A percentile compares a stretch with the other conserved stretches of the same genome.
These are phyloP conservation scores for Fusarium continuum DNA, from an alignment of 2,329 filamentous ascomycete species.

Conservation along the genomic window DNA sequence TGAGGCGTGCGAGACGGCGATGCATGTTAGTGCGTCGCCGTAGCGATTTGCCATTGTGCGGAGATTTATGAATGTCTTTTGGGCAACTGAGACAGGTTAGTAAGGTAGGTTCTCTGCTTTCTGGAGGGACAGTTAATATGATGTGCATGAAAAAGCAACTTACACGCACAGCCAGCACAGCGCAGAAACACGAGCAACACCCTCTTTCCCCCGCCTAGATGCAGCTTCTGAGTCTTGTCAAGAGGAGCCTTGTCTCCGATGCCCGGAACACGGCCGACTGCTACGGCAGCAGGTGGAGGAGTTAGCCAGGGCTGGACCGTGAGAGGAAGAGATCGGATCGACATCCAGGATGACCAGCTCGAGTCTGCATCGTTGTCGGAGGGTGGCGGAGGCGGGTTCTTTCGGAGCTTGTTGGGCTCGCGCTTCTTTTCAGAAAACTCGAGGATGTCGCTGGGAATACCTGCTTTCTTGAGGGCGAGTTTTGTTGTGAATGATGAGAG, in stretches of 20 bases:
- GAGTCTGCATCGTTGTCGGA: conserved; percentile 42
- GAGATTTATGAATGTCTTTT: conserved; percentile 65
- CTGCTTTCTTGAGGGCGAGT: conserved; percentile 65
- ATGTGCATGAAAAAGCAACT: conserved; percentile 32
- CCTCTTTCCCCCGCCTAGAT: conserved; percentile 55
- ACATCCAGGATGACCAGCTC: conserved; percentile 60
- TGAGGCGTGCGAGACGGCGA: conserved; percentile 69
- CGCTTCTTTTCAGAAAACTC: conserved; percentile 46
- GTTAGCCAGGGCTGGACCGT: conserved; percentile 64
- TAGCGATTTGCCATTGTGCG: conserved; percentile 64
- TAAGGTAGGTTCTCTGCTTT: neutral
- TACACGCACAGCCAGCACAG: conserved; percentile 66
- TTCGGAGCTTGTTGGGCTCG: conserved; percentile 48
- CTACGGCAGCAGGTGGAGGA: conserved; percentile 60
- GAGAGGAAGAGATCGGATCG: conserved; percentile 59
- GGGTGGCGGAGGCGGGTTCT: conserved; percentile 42
- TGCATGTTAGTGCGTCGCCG: conserved; percentile 59
- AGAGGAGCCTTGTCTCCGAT: conserved; percentile 59
- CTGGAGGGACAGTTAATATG: neutral
- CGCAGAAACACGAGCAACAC: conserved; percentile 62
- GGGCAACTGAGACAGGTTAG: conserved; percentile 54
- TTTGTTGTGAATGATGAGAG: conserved; percentile 66
- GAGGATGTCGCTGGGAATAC: conserved; percentile 61
- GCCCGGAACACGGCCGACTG: conserved; percentile 56
- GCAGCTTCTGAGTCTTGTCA: conserved; percentile 57